A percentile compares a stretch with the other conserved stretches of the same genome.
phyloP scores from a whole-genome alignment of 2,329 filamentous ascomycete genomes.

The Cercospora sesami region DNA sequence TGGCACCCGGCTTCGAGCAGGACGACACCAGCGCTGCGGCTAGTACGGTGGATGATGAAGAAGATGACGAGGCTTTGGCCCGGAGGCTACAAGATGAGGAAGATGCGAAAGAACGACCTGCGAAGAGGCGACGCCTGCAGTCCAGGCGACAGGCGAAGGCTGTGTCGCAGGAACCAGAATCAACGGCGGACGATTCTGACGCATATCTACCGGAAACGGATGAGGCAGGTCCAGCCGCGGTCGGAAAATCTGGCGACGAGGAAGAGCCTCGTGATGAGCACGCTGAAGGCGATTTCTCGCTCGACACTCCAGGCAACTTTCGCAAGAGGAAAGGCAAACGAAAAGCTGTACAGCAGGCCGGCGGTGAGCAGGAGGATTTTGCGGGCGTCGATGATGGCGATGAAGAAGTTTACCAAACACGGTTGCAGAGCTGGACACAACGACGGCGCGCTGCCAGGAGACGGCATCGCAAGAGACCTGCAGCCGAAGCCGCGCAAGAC shows the following conservation, averaged over 20 bases:
- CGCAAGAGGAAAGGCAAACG: constrained; percentile 39
- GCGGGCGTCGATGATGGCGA: constrained; percentile 82
- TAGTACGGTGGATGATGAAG: constrained; percentile 26
- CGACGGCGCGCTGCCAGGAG: constrained; percentile 61
- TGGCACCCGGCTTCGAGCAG: constrained; percentile 50
- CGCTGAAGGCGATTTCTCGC: constrained; percentile 37
- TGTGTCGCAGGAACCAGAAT: constrained; percentile 26
- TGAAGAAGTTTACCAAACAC: constrained; percentile 73
- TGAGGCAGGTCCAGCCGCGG: constrained; percentile 43
- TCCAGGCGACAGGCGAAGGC: constrained; percentile 29
- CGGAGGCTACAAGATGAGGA: constrained; percentile 39
- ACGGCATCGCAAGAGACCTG: constrained; percentile 30
- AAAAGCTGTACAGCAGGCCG: constrained; percentile 30
- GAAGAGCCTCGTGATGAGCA: constrained; percentile 43
- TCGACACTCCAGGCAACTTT: constrained; percentile 43
- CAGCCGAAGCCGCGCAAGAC: constrained; percentile 18
- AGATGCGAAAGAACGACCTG: constrained; percentile 41
- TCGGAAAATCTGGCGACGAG: constrained; percentile 43
- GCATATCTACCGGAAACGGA: constrained; percentile 45
- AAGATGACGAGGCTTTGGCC: constrained; percentile 37
- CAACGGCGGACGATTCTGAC: constrained; percentile 42
- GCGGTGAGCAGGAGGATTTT: constrained; percentile 53
- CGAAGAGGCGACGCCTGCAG: constrained; percentile 45
- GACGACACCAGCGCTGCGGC: constrained; percentile 29
- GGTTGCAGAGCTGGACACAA: constrained; percentile 73